Conservation (phyloP, 1,284 basidiomycete species). For the Ustilago xerochloae region DNA sequence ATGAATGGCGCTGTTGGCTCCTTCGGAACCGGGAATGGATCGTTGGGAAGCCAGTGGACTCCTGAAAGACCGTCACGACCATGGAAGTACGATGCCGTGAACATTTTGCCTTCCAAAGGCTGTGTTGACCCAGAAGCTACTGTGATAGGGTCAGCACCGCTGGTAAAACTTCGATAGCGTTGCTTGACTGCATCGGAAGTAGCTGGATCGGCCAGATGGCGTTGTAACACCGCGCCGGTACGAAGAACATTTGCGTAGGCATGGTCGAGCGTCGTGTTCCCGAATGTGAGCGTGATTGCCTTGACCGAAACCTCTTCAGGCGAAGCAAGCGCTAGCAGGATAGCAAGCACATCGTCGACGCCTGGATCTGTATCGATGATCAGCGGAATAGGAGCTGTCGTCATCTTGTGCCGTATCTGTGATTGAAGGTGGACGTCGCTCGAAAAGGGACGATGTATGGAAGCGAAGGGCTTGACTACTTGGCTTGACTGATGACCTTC, state of each 20-base stretch:
- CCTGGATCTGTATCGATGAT: constrained; percentile 72
- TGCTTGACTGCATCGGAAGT: constrained; percentile 63
- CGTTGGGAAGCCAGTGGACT: constrained; percentile 48
- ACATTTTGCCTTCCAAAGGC: constrained; percentile 81
- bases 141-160: constrained; percentile 31
- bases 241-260: constrained; percentile 72
- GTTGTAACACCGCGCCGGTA: constrained; percentile 76
- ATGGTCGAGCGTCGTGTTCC: constrained; percentile 69
- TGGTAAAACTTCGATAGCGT: constrained; percentile 53
- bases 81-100: constrained; percentile 82
- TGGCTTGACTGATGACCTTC: neutral
- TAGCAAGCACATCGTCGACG: constrained; percentile 88
- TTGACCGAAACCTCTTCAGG: constrained; percentile 58
- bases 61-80: constrained; percentile 64
- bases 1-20: constrained; percentile 57
- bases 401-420: neutral
- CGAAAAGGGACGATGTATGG: neutral
- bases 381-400: constrained; percentile 24
- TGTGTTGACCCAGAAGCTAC: constrained; percentile 48
- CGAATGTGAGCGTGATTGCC: constrained; percentile 77
- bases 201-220: constrained; percentile 76
- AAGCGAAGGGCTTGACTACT: neutral
- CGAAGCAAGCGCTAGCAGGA: constrained; percentile 66
- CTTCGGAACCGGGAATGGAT: constrained; percentile 56
- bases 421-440: neutral